Evolutionary conservation across 192 early-diverging fungal genomes (phyloP).

Genomic region (Coemansia sp.): DNA sequence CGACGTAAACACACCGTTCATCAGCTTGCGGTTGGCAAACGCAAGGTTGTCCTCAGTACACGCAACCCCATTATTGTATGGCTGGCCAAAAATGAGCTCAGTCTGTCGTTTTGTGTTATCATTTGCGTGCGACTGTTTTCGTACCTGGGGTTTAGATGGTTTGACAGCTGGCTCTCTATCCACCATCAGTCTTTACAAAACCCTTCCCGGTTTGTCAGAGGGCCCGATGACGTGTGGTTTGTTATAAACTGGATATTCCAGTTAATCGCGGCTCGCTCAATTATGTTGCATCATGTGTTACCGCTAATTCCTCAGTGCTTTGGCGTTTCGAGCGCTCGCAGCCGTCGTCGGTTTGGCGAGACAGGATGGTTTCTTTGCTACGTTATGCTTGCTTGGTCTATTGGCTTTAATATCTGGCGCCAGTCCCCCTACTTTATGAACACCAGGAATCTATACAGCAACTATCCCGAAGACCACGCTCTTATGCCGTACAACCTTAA

Average conservation of each 20-base stretch:
- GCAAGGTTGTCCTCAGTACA: constrained; percentile 37
- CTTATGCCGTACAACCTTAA: constrained; percentile 48
- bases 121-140: constrained; percentile 23
- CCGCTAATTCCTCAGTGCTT: constrained; percentile 22
- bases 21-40: constrained; percentile 2
- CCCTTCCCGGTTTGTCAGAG: constrained; percentile 33
- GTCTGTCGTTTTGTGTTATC: constrained; percentile 19
- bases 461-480: constrained; percentile 53
- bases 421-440: constrained; percentile 52
- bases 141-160: constrained; percentile 39
- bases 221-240: constrained; percentile 60
- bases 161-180: constrained; percentile 25
- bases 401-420: constrained; percentile 35
- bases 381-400: constrained; percentile 33
- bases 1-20: constrained; percentile 11
- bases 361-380: constrained; percentile 54
- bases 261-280: constrained; percentile 62
- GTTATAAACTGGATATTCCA: constrained; percentile 64
- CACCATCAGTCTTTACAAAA: constrained; percentile 20
- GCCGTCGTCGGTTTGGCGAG: constrained; percentile 54
- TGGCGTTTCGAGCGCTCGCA: constrained; percentile 22
- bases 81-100: constrained; percentile 40
- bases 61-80: constrained; percentile 37
- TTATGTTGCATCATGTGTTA: constrained; percentile 52
- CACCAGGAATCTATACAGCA: constrained; percentile 43